Evolutionary conservation across 2,329 filamentous ascomycete genomes (phyloP), one percentile per base, ranked within the genome.

Genomic region (Aureobasidium sp.): DNA sequence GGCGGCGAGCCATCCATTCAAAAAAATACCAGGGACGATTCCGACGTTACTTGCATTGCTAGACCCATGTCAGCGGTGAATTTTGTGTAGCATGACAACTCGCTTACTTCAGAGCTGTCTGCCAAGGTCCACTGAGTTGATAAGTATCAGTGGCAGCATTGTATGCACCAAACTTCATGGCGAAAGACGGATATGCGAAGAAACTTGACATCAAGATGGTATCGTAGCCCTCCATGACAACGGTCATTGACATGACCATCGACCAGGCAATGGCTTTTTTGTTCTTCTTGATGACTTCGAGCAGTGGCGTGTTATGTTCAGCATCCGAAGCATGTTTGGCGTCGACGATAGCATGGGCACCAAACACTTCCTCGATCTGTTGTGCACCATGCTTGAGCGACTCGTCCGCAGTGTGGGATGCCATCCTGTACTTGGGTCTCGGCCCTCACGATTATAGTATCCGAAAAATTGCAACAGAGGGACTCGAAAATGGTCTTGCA

Each of bases 221-320:
- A 62, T 85, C 82, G 60, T 84, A 86, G 14, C 62, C 79, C 38
- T 77, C 65, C 78, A 83, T 82, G 58, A 83, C 77, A 29, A 83
- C 76, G 6, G 78, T 78, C 2, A 82, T 68, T 3, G 76, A 80
- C 58, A 83, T 79, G 60, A 79, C 81, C 38, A 75, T 70, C 4
- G 78, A 80, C 80, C 80, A 84, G 65, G 63, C 67, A 6, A 72
- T 67, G 2, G 74, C 74, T 35, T 69, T 68, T 0, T 71, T 71
- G 55, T 76, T 35, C 17, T 40, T 54, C 51, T 45, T 54, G 21
- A 54, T 29, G n/a, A 37, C 51, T 32, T 48, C 16, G n/a, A 30
- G 21, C 2, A 53, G 39, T 3, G 50, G 29, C 3, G 30, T 32
- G 7, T 42, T 53, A 24, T 53, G 50, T 24, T 53, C 50, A 12